These are phyloP conservation scores for Lepidopterella palustris DNA, from an alignment of 495 filamentous ascomycete genomes.

Conservation along the genomic window DNA sequence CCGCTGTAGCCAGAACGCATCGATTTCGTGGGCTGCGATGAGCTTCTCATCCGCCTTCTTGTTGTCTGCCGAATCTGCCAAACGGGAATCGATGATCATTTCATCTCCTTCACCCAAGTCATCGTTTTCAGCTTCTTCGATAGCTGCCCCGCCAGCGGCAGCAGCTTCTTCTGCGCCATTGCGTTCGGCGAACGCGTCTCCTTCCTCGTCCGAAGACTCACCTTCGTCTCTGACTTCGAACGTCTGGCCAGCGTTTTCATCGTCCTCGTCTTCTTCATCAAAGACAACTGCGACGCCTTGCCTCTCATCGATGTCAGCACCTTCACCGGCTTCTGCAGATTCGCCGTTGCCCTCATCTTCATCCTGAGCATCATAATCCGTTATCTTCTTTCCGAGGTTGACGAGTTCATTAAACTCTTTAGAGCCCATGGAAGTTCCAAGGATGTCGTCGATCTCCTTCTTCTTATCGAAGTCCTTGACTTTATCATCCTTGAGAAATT, in stretches of 20 bases:
- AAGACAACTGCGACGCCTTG: conserved; percentile 98
- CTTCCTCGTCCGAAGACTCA: conserved; percentile 63
- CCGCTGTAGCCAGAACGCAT: conserved; percentile 94
- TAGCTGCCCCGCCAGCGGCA: conserved; percentile 47
- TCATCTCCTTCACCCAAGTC: conserved; percentile 43
- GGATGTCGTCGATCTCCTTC: conserved; percentile 89
- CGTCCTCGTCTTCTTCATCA: conserved; percentile 86
- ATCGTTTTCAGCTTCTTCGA: conserved; percentile 46
- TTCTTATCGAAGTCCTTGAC: conserved; percentile 98
- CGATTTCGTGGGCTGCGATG: conserved; percentile 78
- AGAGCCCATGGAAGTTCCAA: conserved; percentile 71
- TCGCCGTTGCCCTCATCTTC: conserved; percentile 85
- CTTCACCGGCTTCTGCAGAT: conserved; percentile 48
- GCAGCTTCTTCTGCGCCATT: conserved; percentile 44
- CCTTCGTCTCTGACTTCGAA: conserved; percentile 78
- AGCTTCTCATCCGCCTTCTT: conserved; percentile 52
- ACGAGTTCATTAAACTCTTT: conserved; percentile 97
- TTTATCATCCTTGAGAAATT: conserved; percentile 88
- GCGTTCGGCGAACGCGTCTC: conserved; percentile 39
- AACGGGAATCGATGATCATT: conserved; percentile 70
- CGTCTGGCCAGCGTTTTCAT: conserved; percentile 68
- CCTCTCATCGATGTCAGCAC: conserved; percentile 79
- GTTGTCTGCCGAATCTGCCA: conserved; percentile 38
- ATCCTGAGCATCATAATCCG: conserved; percentile 95
- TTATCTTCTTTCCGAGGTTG: conserved; percentile 97